Evolutionary conservation across 768 basidiomycete genomes (phyloP).

Genomic region (Clavulina sp.): DNA sequence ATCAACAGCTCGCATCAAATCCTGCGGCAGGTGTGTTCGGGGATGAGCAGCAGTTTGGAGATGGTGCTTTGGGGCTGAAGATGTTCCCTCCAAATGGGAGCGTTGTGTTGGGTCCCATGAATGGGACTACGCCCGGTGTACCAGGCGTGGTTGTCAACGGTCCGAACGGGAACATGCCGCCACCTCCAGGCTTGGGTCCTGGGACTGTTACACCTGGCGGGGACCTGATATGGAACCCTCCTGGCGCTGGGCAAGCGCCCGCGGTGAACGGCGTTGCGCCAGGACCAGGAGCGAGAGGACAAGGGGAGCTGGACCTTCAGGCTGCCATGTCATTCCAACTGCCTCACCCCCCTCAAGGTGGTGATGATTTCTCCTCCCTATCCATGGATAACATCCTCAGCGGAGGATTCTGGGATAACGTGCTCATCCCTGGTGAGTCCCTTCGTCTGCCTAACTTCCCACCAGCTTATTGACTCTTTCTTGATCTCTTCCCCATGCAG

Average conservation of each 20-base stretch:
- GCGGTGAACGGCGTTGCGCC: background rate
- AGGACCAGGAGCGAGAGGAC: background rate
- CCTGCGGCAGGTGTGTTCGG: constrained; percentile 2
- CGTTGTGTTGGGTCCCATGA: background rate
- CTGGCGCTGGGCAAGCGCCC: background rate
- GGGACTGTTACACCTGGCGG: too few species aligned
- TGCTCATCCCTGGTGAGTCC: constrained; percentile 63
- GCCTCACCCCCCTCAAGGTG: background rate
- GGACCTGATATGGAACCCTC: too few species aligned
- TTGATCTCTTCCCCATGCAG: constrained; percentile 27
- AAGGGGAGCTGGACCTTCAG: background rate
- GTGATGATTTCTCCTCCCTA: constrained; percentile 26
- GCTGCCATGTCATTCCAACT: background rate
- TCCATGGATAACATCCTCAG: constrained; percentile 74
- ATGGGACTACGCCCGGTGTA: background rate
- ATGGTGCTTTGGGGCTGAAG: constrained; percentile 1
- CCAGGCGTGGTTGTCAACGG: constrained; percentile 37
- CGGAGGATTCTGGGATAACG: constrained; percentile 72
- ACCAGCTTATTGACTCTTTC: constrained; percentile 1
- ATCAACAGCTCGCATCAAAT: background rate
- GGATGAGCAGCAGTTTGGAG: constrained; percentile 3
- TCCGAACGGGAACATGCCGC: constrained; percentile 80
- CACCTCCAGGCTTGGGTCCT: too few species aligned
- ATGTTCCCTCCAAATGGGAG: background rate
- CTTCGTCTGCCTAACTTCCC: background rate